Percentiles rank a stretch among this genome's conserved stretches.
Conservation (phyloP, 441 rosid species). For the Populus tomentosa region DNA sequence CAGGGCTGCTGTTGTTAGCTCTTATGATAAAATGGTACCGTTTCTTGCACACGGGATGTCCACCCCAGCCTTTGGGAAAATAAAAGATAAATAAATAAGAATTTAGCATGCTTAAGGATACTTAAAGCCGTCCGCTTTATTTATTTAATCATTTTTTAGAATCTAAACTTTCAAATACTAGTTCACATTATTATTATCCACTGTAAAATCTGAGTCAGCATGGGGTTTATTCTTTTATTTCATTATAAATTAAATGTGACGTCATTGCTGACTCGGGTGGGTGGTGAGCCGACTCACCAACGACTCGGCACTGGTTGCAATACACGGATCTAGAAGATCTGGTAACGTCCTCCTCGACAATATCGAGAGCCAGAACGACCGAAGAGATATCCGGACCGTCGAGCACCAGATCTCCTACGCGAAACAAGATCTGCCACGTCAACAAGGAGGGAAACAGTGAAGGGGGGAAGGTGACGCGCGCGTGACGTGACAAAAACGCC, state of each 20-base stretch:
- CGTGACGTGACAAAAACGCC: conserved; percentile 34
- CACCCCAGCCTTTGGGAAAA: conserved; percentile 56
- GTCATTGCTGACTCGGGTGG: not conserved
- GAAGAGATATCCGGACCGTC: conserved; percentile 36
- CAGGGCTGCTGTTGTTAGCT: conserved; percentile 22
- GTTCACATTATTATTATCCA: no score
- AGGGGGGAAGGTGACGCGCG: conserved; percentile 39
- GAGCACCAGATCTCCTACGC: conserved; percentile 37
- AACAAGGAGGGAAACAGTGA: conserved; percentile 42
- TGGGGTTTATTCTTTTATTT: not conserved
- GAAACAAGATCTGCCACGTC: conserved; percentile 61
- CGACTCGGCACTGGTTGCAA: conserved; percentile 76
- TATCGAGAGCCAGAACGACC: conserved; percentile 37
- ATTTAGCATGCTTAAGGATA: no score
- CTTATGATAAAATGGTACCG: conserved; percentile 67
- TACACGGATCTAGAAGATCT: conserved; percentile 61
- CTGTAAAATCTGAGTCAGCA: no score
- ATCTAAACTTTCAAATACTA: no score
- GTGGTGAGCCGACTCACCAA: conserved; percentile 47
- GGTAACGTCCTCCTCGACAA: conserved; percentile 68
- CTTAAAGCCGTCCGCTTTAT: no score
- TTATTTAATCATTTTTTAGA: no score
- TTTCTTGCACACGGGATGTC: conserved; percentile 64
- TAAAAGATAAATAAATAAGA: not conserved
- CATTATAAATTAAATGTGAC: not conserved